These are phyloP conservation scores for Cladobotryum mycophilum DNA, from an alignment of 2,329 filamentous ascomycete species.

Conservation along the genomic window DNA sequence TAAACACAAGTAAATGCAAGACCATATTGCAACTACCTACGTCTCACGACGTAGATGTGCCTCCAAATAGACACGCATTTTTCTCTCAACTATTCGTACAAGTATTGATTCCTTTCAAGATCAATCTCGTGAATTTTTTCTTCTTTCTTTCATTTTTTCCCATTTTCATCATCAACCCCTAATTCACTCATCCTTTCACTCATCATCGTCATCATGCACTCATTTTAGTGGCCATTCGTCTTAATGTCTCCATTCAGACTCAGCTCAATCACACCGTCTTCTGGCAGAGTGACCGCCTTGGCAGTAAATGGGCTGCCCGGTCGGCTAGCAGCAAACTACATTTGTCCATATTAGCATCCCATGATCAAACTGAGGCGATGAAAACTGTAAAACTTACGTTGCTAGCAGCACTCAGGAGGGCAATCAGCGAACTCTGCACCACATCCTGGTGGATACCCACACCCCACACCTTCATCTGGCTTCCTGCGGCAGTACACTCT, in stretches of 20 bases:
- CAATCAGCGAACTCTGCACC: conserved; percentile 81
- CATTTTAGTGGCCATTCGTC: conserved; percentile 4
- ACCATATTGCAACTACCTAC: too few species aligned
- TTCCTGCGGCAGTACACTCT: conserved; percentile 68
- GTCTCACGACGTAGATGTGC: neutral
- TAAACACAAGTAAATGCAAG: too few species aligned
- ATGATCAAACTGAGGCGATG: neutral
- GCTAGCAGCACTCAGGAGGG: conserved; percentile 76
- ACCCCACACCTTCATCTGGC: conserved; percentile 73
- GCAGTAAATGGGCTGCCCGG: conserved; percentile 59
- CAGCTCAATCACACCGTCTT: conserved; percentile 8
- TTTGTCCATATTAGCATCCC: conserved; percentile 5
- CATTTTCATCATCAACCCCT: conserved; percentile 13
- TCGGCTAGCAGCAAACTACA: conserved; percentile 65
- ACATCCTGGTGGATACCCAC: conserved; percentile 53
- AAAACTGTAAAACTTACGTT: conserved; percentile 55
- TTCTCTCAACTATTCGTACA: neutral
- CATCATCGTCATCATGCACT: conserved; percentile 14
- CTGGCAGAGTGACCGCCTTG: conserved; percentile 38
- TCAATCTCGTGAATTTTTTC: neutral
- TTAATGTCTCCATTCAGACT: conserved; percentile 11
- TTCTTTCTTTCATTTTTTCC: neutral
- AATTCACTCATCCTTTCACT: conserved; percentile 18
- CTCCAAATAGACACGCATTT: neutral
- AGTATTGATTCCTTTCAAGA: neutral